Evolutionary conservation across 1,284 basidiomycete species (phyloP), one percentile per base, ranked within the genome.

Genomic region (Sanguinoderma infundibulare): DNA sequence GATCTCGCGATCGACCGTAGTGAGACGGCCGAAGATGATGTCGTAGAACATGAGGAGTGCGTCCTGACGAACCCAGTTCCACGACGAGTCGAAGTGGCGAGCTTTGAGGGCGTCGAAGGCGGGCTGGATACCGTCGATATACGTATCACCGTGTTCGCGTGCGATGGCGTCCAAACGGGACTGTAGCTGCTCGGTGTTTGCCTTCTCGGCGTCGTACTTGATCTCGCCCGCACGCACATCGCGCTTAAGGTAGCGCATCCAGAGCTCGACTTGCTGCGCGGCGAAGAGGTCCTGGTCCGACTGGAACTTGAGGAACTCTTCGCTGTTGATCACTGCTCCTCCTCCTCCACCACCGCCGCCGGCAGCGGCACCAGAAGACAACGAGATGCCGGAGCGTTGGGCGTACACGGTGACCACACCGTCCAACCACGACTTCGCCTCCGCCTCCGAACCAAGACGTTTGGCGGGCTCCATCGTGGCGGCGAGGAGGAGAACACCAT

Each of bases 1-100:
- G 78, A 98, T 95, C 75, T 96, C 94, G 59, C 91, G 89, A 69
- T 98, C 96, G 69, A 98, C 93, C 32, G 95, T 94, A 34, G 91
- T 96, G 63, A 98, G 86, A 50, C 92, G 89, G 51, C 97, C 97
- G 70, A 96, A 96, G 73, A 98, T 94, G 76, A 98, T 97, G 74
- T 98, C 96, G 79, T 96, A 98, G 81, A 91, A 98, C 92, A 98
- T 95, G 63, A 94, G 82, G 42, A 98, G 83, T 28, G 96, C 94
- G 67, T 97, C 95, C 79, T 98, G 96, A 68, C 97, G 90, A 55
- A 94, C 96, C 98, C 97, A 99, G 77, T 99, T 99, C 97, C 97
- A 99, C 12, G 92, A 95, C 10, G 96, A 98, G 75, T 98, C 96
- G 81, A 99, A 99, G 74, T 93, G 94, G 54, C 98, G 93, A 20